These are phyloP conservation scores for Lithohypha guttulata DNA, from an alignment of 2,329 filamentous ascomycete genomes.

Conservation along the genomic window DNA sequence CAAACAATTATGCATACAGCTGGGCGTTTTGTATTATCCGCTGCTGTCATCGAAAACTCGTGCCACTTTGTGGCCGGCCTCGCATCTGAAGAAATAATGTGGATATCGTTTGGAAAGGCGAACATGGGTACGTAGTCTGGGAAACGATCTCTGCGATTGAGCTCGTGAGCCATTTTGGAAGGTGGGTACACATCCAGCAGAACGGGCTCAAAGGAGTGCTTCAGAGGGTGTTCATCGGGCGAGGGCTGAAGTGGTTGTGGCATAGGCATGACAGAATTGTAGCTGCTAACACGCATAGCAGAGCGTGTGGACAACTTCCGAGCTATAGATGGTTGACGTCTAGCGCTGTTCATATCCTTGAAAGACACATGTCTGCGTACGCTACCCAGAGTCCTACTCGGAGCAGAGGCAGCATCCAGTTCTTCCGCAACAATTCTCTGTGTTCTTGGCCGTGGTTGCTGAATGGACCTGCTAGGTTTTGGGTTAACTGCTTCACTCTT, in stretches of 20 bases:
- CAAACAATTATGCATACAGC: slow-evolving; percentile 86
- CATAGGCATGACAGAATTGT: slow-evolving; percentile 92
- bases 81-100: slow-evolving; percentile 90
- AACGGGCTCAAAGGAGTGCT: slow-evolving; percentile 90
- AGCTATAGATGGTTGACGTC: slow-evolving; percentile 67
- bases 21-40: slow-evolving; percentile 83
- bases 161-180: slow-evolving; percentile 68
- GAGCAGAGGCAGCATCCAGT: slow-evolving; percentile 34
- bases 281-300: slow-evolving; percentile 82
- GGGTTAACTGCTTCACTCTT: slow-evolving; percentile 57
- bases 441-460: slow-evolving; percentile 44
- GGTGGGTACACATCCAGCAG: slow-evolving; percentile 87
- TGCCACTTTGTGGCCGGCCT: slow-evolving; percentile 95
- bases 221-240: slow-evolving; percentile 89
- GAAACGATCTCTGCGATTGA: slow-evolving; percentile 70
- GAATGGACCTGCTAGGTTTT: slow-evolving; percentile 24
- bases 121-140: slow-evolving; percentile 99
- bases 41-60: slow-evolving; percentile 94
- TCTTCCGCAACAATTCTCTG: slow-evolving; percentile 76
- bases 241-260: slow-evolving; percentile 84
- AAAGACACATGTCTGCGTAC: slow-evolving; percentile 87
- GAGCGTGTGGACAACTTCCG: slow-evolving; percentile 68
- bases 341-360: slow-evolving; percentile 88
- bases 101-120: slow-evolving; percentile 95
- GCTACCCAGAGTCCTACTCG: slow-evolving; percentile 62